phyloP scores from a whole-genome alignment of 352 stramenopile genomes.

The Phytopythium cucurbitacearum region DNA sequence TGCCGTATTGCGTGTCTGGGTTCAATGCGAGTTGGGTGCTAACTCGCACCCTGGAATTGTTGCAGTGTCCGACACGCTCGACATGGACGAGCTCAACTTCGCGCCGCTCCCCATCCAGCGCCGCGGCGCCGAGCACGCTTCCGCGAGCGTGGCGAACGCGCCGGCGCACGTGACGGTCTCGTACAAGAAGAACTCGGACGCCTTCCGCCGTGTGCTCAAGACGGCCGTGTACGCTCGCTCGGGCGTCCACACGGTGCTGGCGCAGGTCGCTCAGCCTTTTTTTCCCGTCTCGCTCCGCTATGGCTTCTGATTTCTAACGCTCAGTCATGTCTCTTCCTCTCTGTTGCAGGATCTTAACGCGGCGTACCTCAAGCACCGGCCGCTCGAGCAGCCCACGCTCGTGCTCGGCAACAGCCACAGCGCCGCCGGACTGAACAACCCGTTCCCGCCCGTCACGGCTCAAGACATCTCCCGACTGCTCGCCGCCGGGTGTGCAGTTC shows the following conservation, averaged over 20 bases:
- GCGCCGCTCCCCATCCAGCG: constrained; percentile 42
- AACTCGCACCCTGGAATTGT: constrained; percentile 10
- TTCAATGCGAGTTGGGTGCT: not conserved
- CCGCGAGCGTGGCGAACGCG: constrained; percentile 8
- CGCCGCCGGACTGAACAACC: constrained; percentile 17
- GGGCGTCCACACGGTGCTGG: constrained; percentile 34
- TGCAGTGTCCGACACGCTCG: constrained; percentile 17
- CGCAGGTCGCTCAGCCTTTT: constrained; percentile 13
- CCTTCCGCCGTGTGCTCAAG: constrained; percentile 45
- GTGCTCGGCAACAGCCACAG: constrained; percentile 30
- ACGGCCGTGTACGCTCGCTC: constrained; percentile 46
- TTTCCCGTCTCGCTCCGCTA: not conserved
- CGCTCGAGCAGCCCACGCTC: constrained; percentile 45
- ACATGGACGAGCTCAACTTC: constrained; percentile 24
- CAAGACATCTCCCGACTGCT: constrained; percentile 29
- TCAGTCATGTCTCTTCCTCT: not conserved
- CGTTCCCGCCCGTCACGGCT: constrained; percentile 31
- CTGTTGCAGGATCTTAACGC: constrained; percentile 14
- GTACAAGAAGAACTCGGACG: constrained; percentile 43
- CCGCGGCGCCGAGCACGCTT: constrained; percentile 14
- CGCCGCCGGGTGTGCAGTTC: constrained; percentile 25
- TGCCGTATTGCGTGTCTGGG: not conserved
- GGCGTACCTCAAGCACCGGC: constrained; percentile 35
- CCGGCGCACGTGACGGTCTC: constrained; percentile 4
- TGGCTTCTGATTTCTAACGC: too few relatives aligned